Conservation (phyloP, 768 basidiomycete species). For the Crassisporium funariophilum region DNA sequence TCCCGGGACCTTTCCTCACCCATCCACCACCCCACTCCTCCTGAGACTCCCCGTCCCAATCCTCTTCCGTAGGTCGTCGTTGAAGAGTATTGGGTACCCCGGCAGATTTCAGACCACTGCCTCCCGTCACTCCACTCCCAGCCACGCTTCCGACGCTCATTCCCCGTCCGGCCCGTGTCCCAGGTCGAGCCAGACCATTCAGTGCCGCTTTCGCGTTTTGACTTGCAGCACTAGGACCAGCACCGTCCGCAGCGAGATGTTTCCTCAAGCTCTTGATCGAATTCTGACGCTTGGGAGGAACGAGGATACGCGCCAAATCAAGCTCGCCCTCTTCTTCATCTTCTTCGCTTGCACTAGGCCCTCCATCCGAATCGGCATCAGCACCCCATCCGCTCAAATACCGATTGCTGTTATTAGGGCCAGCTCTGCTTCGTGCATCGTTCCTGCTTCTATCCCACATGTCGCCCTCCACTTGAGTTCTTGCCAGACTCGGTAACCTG, state of each 20-base stretch:
- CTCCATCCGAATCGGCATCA: constrained; percentile 22
- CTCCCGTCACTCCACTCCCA: constrained; percentile 1
- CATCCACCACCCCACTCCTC: constrained; percentile 31
- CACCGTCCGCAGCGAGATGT: constrained; percentile 41
- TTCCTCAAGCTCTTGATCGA: constrained; percentile 73
- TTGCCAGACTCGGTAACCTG: constrained; percentile 61
- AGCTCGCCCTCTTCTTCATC: constrained; percentile 55
- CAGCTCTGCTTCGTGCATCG: constrained; percentile 9
- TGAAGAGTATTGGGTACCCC: constrained; percentile 2
- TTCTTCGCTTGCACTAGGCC: constrained; percentile 35
- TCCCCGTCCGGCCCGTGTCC: constrained; percentile 13
- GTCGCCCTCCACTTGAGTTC: constrained; percentile 62
- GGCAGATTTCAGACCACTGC: constrained; percentile 6
- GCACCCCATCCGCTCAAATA: constrained; percentile 31
- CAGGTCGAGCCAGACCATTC: constrained; percentile 11
- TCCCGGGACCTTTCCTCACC: constrained; percentile 21
- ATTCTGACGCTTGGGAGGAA: constrained; percentile 70
- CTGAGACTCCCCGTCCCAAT: constrained; percentile 26
- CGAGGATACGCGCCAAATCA: constrained; percentile 65
- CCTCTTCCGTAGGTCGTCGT: constrained; percentile 15
- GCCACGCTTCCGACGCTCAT: constrained; percentile 14
- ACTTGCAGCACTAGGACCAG: constrained; percentile 2
- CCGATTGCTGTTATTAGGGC: constrained; percentile 20
- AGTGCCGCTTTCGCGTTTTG: constrained; percentile 16
- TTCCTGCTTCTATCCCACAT: constrained; percentile 40